A percentile compares a stretch with the other conserved stretches of the same genome.
Conservation (phyloP, 2,329 filamentous ascomycete species). For the Claviceps pusilla region DNA sequence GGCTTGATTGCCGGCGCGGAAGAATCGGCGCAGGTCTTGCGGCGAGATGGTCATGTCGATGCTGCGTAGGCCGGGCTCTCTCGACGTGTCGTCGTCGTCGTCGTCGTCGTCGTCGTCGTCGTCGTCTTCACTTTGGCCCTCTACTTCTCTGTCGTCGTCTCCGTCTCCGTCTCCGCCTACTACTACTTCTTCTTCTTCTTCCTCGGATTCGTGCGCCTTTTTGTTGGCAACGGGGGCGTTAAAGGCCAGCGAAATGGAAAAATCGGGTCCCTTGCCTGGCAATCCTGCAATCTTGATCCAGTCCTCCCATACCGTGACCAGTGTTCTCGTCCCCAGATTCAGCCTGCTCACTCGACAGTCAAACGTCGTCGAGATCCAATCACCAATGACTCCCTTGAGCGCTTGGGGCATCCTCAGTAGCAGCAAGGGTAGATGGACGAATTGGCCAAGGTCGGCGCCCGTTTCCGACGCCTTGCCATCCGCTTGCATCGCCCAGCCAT, state of each 20-base stretch:
- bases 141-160: not conserved
- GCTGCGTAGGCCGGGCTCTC: constrained; percentile 20
- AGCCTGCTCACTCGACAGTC: constrained; percentile 41
- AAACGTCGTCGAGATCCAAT: constrained; percentile 38
- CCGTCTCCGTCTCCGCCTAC: not conserved
- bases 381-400: constrained; percentile 32
- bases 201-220: constrained; percentile 3
- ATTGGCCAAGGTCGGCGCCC: constrained; percentile 14
- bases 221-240: constrained; percentile 21
- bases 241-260: constrained; percentile 37
- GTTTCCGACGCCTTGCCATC: constrained; percentile 4
- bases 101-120: too few species aligned
- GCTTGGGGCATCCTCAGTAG: constrained; percentile 40
- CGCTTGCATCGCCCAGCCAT: constrained; percentile 10
- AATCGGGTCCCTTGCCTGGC: constrained; percentile 24
- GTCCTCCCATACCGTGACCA: constrained; percentile 34
- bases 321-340: constrained; percentile 33
- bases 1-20: constrained; percentile 22
- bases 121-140: constrained; percentile 7
- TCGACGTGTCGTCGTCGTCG: constrained; percentile 5
- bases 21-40: constrained; percentile 31
- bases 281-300: constrained; percentile 30
- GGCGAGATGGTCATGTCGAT: constrained; percentile 38
- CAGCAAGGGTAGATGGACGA: constrained; percentile 35
- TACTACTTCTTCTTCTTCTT: constrained; percentile 2